Base-by-base conservation (phyloP, 768 basidiomycete species). In the Boletus fagicola region DNA sequence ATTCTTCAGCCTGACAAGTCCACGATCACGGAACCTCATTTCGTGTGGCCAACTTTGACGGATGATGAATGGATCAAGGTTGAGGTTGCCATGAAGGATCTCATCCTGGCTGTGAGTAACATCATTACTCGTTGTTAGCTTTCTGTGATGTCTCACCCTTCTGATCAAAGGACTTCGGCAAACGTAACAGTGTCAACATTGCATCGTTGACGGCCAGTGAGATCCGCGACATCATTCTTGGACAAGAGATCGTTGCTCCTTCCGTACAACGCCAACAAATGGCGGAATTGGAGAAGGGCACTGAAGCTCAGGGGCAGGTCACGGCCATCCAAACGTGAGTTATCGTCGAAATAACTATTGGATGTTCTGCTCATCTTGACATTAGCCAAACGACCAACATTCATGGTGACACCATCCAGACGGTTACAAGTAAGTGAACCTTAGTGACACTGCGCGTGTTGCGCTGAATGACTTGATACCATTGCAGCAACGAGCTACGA, bases 1-100 rank as follows among this genome's bases (percentile, higher is more conserved):
- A 94, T 99, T 61, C 79, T 99, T 38, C 94, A 95, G 62, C 97
- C 97, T 0, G 95, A 98, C 78, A 96, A 97, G 75, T 88, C 87
- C 56, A 98, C 96, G 2, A 88, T 96, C 65, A 98, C 97, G 3
- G 93, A 98, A 72, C 90, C 94, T 40, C 95, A 98, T 75, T 98
- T 96, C 72, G 93, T 98, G 35, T 98, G 95, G 95, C 96, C 96
- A 11, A 88, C 93, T 1, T 78, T 98, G 56, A 77, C 77, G 31
- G 95, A 97, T 64, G 94, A 97, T 63, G 94, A 97, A 66, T 98
- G 96, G 96, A 96, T 99, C 75, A 94, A 96, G 73, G 96, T 98
- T 47, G 97, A 99, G 77, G 91, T 99, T 45, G 96, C 97, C 0
- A 87, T 99, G 81, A 98, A 97, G 74, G 97, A 98, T 63, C 84